A percentile compares a stretch with the other conserved stretches of the same genome.
Evolutionary conservation across 1,284 basidiomycete species (phyloP).

Genomic region (Tetrapyrgos nigripes): DNA sequence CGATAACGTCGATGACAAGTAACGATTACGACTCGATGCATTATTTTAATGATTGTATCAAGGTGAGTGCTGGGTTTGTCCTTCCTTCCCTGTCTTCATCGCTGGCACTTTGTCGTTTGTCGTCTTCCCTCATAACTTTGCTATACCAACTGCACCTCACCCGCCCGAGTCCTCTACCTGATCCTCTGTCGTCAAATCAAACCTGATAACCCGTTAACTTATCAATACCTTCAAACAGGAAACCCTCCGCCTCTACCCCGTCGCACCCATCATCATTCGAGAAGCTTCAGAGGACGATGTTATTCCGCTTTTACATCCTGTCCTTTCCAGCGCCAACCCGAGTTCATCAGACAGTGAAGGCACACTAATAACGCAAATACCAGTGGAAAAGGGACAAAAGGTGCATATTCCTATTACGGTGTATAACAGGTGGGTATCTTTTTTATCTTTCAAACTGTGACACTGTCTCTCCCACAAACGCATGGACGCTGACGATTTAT

Average conservation of each 20-base stretch:
- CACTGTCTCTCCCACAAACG: neutral
- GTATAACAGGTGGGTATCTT: conserved; percentile 11
- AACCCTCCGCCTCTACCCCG: conserved; percentile 25
- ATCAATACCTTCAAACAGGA: conserved; percentile 22
- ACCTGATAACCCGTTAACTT: neutral
- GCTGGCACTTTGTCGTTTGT: too few species aligned
- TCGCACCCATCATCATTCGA: conserved; percentile 20
- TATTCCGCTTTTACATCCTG: conserved; percentile 23
- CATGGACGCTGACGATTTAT: neutral
- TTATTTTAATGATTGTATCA: neutral
- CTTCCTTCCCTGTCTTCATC: too few species aligned
- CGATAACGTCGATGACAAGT: neutral
- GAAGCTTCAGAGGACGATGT: conserved; percentile 27
- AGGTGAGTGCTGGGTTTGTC: neutral
- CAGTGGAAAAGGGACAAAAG: conserved; percentile 25
- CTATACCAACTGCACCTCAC: too few species aligned
- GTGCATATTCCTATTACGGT: conserved; percentile 15
- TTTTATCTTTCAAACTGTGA: neutral
- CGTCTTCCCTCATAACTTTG: too few species aligned
- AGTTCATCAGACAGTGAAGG: conserved; percentile 5
- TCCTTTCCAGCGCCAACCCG: conserved; percentile 19
- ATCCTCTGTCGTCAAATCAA: neutral
- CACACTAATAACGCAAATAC: conserved; percentile 23
- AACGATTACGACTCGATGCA: conserved; percentile 4
- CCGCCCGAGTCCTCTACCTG: neutral